Evolutionary conservation across 208 protist genomes (phyloP).

Genomic region (Acanthamoeba lenticulata): DNA sequence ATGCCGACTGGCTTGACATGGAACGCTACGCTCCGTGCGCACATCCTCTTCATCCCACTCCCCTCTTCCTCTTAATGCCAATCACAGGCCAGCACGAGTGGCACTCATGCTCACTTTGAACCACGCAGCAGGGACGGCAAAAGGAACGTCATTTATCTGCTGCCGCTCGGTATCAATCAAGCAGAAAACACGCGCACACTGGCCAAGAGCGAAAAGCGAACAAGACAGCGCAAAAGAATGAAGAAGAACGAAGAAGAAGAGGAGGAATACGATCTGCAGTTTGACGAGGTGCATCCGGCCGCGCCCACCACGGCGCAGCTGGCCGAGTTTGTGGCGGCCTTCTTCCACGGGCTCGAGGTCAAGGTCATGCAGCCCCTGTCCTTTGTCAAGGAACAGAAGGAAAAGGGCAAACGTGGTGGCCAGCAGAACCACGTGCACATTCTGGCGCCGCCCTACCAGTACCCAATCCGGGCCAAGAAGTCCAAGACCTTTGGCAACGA

Average conservation of each 20-base stretch:
- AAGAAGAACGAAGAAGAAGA: background rate
- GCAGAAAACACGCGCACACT: background rate
- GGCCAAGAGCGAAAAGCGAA: background rate
- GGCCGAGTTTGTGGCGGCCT: background rate
- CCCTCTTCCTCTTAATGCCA: no score
- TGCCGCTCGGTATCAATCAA: slow-evolving; percentile 6
- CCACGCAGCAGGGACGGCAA: background rate
- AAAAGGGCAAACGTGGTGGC: background rate
- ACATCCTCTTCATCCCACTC: background rate
- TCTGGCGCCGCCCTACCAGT: background rate
- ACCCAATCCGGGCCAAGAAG: background rate
- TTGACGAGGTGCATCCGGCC: background rate
- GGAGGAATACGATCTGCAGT: background rate
- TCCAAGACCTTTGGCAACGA: slow-evolving; percentile 5
- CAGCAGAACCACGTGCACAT: background rate
- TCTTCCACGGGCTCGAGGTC: slow-evolving; percentile 12
- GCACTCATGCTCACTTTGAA: background rate
- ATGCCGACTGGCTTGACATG: slow-evolving; percentile 16
- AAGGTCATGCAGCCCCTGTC: slow-evolving; percentile 9
- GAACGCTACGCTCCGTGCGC: slow-evolving; percentile 2
- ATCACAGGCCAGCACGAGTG: background rate
- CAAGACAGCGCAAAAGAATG: background rate
- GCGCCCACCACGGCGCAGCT: background rate
- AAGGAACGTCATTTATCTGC: background rate
- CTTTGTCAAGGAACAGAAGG: background rate